Evolutionary conservation across 148 eudicot species (phyloP), one percentile per base, ranked within the genome.

Genomic region (Simmondsia chinensis): DNA sequence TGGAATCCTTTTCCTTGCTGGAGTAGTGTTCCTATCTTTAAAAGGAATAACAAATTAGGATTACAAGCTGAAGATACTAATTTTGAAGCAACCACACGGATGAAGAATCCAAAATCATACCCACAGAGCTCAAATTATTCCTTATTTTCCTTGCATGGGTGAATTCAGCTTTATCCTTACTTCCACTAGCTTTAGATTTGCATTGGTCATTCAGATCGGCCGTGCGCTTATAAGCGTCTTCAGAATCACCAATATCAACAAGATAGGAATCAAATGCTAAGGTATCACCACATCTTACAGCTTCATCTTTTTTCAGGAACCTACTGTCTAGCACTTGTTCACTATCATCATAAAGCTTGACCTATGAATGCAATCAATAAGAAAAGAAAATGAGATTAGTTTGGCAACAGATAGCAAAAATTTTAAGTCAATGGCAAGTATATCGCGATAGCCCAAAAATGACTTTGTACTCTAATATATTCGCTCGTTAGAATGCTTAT

Each of bases 181-280:
- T 34, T 41, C 27, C 70, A 51, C 34, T 26, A 20, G 48, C 69
- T 44, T 48, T 54, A 28, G 19, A 32, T 39, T 68, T 73, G 23
- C 28, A 43, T 32, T 65, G 74, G n/a, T 25, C 20, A 36, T 61
- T 63, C 4, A 46, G 33, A 46, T 39, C 48, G 45, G 52, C 32
- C 10, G 28, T 34, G 21, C 50, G 61, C 20, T 61, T 53, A 20
- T 39, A 40, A 38, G 17, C 65, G 22, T 57, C 65, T 34, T 76
- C 59, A 42, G 39, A 66, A 44, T 80, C 77, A 39, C 82, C 77
- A 42, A 85, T 62, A 39, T 91, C 95, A 33, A 82, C 88, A 57
- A 84, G 79, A 60, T 67, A 75, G 26, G 93, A 59, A 53, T 56
- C 46, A 52, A 76, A 79, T 36, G 73, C 43, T 41, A 82, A n/a